These are phyloP conservation scores for Aspergillus quadrilineatus DNA, from an alignment of 2,329 filamentous ascomycete genomes.

Conservation along the genomic window DNA sequence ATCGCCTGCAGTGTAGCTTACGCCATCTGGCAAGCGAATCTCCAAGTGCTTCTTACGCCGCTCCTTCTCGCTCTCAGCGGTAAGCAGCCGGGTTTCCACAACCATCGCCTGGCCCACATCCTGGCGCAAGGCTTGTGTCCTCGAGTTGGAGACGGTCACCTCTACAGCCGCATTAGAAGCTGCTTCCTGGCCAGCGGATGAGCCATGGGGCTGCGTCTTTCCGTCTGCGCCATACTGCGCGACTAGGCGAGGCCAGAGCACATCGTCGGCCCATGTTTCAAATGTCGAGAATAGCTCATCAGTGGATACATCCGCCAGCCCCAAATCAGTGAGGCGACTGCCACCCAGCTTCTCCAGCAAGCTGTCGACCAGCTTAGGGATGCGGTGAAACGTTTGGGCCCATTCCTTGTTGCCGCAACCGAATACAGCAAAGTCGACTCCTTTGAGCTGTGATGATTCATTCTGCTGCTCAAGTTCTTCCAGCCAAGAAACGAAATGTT, in stretches of 20 bases:
- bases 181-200: not conserved
- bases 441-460: constrained; percentile 50
- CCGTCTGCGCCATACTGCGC: not conserved
- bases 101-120: constrained; percentile 53
- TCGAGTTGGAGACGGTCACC: constrained; percentile 20
- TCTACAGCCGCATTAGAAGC: not conserved
- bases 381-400: constrained; percentile 62
- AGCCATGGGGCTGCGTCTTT: not conserved
- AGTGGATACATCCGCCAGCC: constrained; percentile 54
- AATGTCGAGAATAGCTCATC: constrained; percentile 23
- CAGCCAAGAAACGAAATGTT: constrained; percentile 67
- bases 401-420: constrained; percentile 62
- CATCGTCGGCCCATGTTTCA: constrained; percentile 7
- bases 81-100: constrained; percentile 53
- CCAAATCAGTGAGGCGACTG: constrained; percentile 49
- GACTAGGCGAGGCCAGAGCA: constrained; percentile 5
- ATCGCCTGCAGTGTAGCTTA: constrained; percentile 71
- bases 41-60: constrained; percentile 62
- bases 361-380: constrained; percentile 63
- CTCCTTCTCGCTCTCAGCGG: constrained; percentile 48
- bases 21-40: constrained; percentile 64
- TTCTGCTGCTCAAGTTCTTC: constrained; percentile 44
- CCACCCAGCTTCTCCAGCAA: constrained; percentile 53
- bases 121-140: constrained; percentile 27
- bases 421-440: constrained; percentile 66